These are phyloP conservation scores for Oryza glaberrima DNA, from an alignment of 176 grass and related monocot genomes.

Conservation along the genomic window DNA sequence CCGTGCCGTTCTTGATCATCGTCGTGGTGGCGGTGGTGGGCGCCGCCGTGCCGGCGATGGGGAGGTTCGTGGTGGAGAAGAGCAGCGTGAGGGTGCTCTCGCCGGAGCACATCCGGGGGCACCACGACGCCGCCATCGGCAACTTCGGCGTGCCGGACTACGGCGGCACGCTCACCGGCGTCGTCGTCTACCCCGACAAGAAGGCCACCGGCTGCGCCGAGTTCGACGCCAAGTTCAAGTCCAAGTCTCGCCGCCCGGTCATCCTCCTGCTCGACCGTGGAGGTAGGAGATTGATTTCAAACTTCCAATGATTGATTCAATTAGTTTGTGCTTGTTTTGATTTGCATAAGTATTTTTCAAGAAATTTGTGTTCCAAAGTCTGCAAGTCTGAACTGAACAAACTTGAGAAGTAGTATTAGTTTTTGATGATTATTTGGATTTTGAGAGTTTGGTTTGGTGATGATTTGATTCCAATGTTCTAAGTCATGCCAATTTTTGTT, in stretches of 20 bases:
- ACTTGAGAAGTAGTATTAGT: background rate
- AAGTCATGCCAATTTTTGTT: background rate
- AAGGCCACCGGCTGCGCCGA: conserved; percentile 66
- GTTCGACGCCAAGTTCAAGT: conserved; percentile 70
- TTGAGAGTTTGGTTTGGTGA: background rate
- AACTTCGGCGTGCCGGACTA: conserved; percentile 97
- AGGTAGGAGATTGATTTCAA: conserved; percentile 42
- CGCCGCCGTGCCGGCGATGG: conserved; percentile 13
- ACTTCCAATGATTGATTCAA: background rate
- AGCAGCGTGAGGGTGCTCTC: conserved; percentile 78
- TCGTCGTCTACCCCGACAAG: conserved; percentile 75
- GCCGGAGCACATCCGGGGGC: conserved; percentile 73
- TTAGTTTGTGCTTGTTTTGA: background rate
- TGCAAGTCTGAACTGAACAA: background rate
- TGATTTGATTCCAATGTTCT: background rate
- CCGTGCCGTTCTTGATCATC: background rate
- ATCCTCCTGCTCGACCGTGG: conserved; percentile 93
- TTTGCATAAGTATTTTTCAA: background rate
- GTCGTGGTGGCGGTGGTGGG: background rate
- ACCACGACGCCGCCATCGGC: conserved; percentile 87
- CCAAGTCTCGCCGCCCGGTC: conserved; percentile 65
- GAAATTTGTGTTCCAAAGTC: background rate
- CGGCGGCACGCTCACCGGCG: conserved; percentile 83
- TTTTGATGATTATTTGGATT: background rate
- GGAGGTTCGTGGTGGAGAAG: conserved; percentile 93